Evolutionary conservation across 495 filamentous ascomycete species (phyloP), one percentile per base, ranked within the genome.

Genomic region (Neurospora sp.): DNA sequence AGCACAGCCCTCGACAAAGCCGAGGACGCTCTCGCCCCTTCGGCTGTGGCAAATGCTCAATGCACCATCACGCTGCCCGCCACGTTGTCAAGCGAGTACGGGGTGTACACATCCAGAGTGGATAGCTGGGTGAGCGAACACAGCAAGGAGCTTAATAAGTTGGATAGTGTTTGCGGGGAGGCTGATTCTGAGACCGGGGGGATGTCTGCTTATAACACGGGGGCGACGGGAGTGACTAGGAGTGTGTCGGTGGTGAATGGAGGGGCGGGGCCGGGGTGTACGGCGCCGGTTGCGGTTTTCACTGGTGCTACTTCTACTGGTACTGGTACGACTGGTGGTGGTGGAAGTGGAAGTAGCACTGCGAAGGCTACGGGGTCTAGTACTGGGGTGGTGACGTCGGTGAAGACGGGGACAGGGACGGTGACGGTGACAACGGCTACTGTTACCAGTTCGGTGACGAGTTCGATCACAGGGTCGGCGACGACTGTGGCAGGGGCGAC

Each of bases 31-130:
- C 27, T 61, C 14, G 22, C 27, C 12, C 53, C 53, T 35, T 61
- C 53, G 9, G 41, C 12, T 2, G 27, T 61, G 53, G 53, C 53
- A 8, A 27, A 2, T 1, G 7, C 53, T 69, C 1, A 45, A 16
- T 77, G 78, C 73, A 47, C 0, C 47, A 39, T 72, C 42, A 53
- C 72, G 7, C 12, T 71, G 18, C 74, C 73, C 10, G 35, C 69
- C 8, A 53, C 45, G n/a, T 18, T 61, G 27, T 61, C 53, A 8
- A 61, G 53, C 14, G 53, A 31, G 53, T 61, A 61, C 27, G 53
- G 27, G 3, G 53, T 61, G 27, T 61, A 61, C 10, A 61, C 27
- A 5, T 61, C 53, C 3, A 16, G 14, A 16, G 12, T 61, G 27
- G 14, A 35, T 18, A 61, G 22, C 12, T 61, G 53, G 53, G 53